Conservation (phyloP, 495 filamentous ascomycete species). For the Beverwykella pulmonaria region DNA sequence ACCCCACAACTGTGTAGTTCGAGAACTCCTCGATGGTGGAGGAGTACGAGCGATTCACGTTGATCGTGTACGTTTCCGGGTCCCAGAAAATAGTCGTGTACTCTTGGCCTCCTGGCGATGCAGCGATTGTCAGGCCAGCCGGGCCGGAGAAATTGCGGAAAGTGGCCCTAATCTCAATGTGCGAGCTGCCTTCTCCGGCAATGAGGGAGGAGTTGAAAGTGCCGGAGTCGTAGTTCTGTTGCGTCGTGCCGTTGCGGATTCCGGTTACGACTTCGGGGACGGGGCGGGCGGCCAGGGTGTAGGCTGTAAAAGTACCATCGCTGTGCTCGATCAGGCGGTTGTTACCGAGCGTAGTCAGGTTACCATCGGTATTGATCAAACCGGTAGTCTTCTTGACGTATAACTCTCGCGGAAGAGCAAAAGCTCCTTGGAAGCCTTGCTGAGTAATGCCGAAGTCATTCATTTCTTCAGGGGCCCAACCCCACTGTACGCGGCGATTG, state of each 20-base stretch:
- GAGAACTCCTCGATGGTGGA: conserved; percentile 40
- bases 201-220: conserved; percentile 28
- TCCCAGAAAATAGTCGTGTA: conserved; percentile 46
- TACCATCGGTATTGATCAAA: conserved; percentile 40
- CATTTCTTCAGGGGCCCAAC: conserved; percentile 50
- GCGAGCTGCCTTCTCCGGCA: conserved; percentile 26
- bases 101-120: conserved; percentile 43
- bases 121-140: conserved; percentile 41
- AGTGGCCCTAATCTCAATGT: conserved; percentile 41
- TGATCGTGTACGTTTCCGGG: conserved; percentile 43
- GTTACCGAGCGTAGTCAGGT: conserved; percentile 37
- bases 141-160: conserved; percentile 38
- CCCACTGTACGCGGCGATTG: conserved; percentile 49
- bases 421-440: conserved; percentile 52
- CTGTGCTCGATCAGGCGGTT: conserved; percentile 33
- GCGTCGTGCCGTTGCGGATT: conserved; percentile 31
- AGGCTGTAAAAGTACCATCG: conserved; percentile 46
- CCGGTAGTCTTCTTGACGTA: conserved; percentile 46
- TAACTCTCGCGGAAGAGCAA: conserved; percentile 49
- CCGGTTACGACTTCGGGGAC: conserved; percentile 47
- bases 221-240: conserved; percentile 6
- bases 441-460: conserved; percentile 44
- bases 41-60: conserved; percentile 42
- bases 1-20: conserved; percentile 42
- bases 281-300: conserved; percentile 47